Base-by-base conservation (phyloP, 176 grass and related monocot genomes). In the Juncus effusus region DNA sequence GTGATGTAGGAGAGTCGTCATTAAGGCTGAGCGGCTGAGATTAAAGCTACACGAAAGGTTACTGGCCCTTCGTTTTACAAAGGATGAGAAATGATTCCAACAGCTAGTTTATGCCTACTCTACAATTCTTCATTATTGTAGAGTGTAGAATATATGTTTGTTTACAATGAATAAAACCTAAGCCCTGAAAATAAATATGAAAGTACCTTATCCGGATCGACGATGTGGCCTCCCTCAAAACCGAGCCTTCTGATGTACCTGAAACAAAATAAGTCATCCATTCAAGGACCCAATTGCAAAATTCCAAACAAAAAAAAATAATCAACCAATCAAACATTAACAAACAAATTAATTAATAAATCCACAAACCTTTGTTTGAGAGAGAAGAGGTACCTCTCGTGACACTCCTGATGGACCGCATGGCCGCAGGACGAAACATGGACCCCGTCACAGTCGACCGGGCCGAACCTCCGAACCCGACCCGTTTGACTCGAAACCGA, bases 401-500 rank as follows among this genome's bases (percentile, higher is more conserved):
- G 81, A 38, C 95, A 99, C 73, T 99, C 95, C 54, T 94, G 95
- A 82, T 99, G 95, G 51, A 99, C 95, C 66, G 85, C 89, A 81
- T 99, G 95, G 19, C 95, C 95, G 61, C 95, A 99, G 54, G 95
- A 90, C 42, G 89, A 94, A 64, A 99, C 90, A 67, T 94, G 89
- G 56, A 99, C 81, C 67, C 95, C 95, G 78, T 99, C 86, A 84
- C 95, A 94, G 79, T 90, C 81, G 40, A 53, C 51, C 3, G 95
- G 89, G 42, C 95, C 81, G 80, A 99, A 99, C 73, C 76, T 77
- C 64, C 78, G 86, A 51, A 63, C 76, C 71, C 56, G 74, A 15
- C 37, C 73, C 64, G 53, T 71, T 40, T 76, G 69, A 60, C 54
- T 58, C 42, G 69, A 72, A 64, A 37, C 58, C 42, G 69, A 72